Percentiles rank a stretch among this genome's conserved stretches.
These are phyloP conservation scores for Verticillium longisporum DNA, from an alignment of 2,329 filamentous ascomycete species.

Conservation along the genomic window DNA sequence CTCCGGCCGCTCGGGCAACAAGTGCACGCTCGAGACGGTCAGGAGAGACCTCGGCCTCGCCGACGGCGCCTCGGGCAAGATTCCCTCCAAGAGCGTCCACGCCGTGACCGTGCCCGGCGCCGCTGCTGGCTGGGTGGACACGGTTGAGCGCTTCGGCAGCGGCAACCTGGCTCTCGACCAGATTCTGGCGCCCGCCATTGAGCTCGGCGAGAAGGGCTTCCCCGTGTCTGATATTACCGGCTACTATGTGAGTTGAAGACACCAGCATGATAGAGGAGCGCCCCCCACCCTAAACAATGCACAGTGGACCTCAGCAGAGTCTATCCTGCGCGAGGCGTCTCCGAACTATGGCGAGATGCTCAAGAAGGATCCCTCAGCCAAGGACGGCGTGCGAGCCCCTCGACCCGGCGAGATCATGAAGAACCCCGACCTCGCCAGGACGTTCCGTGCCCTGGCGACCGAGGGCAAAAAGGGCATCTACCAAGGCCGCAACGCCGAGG, in stretches of 20 bases:
- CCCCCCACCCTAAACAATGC: background rate
- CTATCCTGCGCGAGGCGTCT: constrained; percentile 61
- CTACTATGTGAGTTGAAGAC: constrained; percentile 47
- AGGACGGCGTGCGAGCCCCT: constrained; percentile 68
- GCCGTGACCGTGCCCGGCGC: constrained; percentile 85
- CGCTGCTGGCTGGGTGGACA: constrained; percentile 88
- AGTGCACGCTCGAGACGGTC: constrained; percentile 63
- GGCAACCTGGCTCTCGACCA: constrained; percentile 71
- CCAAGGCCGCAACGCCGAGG: constrained; percentile 72
- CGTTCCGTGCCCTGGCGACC: constrained; percentile 70
- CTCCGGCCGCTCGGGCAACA: constrained; percentile 73
- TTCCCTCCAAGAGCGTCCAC: constrained; percentile 72
- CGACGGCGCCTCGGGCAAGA: constrained; percentile 46
- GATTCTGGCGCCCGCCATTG: constrained; percentile 75
- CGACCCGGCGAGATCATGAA: constrained; percentile 80
- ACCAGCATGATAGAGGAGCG: background rate
- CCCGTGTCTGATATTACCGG: constrained; percentile 78
- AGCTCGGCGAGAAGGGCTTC: constrained; percentile 81
- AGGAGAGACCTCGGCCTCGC: constrained; percentile 61
- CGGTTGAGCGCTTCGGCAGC: constrained; percentile 81
- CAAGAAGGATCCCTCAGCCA: constrained; percentile 63
- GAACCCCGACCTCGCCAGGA: constrained; percentile 73
- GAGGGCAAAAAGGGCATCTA: constrained; percentile 92
- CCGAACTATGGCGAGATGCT: constrained; percentile 85
- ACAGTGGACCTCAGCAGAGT: constrained; percentile 67